A percentile compares a stretch with the other conserved stretches of the same genome.
These are phyloP conservation scores for Hemerocallis citrina DNA, from an alignment of 106 monocot species.

Conservation along the genomic window DNA sequence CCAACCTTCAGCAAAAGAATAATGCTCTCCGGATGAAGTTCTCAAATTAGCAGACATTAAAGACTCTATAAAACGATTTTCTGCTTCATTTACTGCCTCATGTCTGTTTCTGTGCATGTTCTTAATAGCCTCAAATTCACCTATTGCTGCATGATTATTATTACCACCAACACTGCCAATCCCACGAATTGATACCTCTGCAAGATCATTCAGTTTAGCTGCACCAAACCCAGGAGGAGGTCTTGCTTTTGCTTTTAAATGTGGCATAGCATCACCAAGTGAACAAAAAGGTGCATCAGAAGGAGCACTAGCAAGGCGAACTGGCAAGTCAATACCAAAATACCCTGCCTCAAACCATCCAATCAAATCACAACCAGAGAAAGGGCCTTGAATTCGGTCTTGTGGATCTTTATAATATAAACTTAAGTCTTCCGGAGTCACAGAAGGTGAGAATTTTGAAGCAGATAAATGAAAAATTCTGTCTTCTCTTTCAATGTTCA, in stretches of 20 bases:
- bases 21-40: constrained; percentile 15
- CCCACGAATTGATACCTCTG: constrained; percentile 21
- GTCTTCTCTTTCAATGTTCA: constrained; percentile 19
- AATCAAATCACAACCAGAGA: constrained; percentile 83
- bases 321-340: constrained; percentile 95
- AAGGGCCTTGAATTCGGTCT: constrained; percentile 95
- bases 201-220: constrained; percentile 31
- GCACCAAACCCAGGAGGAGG: constrained; percentile 84
- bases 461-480: constrained; percentile 7
- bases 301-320: constrained; percentile 56
- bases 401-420: constrained; percentile 91
- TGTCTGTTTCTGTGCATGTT: constrained; percentile 26
- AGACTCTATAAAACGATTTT: constrained; percentile 84
- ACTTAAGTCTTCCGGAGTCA: constrained; percentile 65
- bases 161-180: constrained; percentile 15
- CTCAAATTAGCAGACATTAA: constrained; percentile 55
- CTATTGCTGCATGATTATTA: constrained; percentile 16
- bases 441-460: constrained; percentile 28
- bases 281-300: constrained; percentile 53
- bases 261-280: constrained; percentile 98
- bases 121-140: constrained; percentile 27
- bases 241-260: constrained; percentile 61
- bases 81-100: constrained; percentile 38
- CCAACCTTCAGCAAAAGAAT: constrained; percentile 49
- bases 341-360: constrained; percentile 96